A percentile compares a stretch with the other conserved stretches of the same genome.
These are phyloP conservation scores for Ceratocystis cubensis DNA, from an alignment of 2,329 filamentous ascomycete species.

Conservation along the genomic window DNA sequence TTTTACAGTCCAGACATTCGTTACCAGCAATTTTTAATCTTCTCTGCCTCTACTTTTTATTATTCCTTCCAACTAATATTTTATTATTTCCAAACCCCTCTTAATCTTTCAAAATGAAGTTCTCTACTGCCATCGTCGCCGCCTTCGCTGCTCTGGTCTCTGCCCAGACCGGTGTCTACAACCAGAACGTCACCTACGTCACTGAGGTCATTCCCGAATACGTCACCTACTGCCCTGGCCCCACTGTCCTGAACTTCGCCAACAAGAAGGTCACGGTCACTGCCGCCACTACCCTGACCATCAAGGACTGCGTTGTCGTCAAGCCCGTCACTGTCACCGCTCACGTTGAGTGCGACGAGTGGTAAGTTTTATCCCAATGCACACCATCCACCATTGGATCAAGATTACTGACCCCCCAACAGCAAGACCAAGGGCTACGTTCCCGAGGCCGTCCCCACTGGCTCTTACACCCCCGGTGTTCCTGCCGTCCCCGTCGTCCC, in stretches of 20 bases:
- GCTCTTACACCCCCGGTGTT: not conserved
- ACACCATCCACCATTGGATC: not conserved
- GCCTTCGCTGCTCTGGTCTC: slow-evolving; percentile 38
- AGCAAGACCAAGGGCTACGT: slow-evolving; percentile 22
- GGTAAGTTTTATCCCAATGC: slow-evolving; percentile 31
- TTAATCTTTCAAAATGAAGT: slow-evolving; percentile 52
- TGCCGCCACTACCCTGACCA: slow-evolving; percentile 54
- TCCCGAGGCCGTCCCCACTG: slow-evolving; percentile 22
- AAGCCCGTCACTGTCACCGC: slow-evolving; percentile 44
- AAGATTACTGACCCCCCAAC: slow-evolving; percentile 1
- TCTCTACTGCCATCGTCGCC: slow-evolving; percentile 41
- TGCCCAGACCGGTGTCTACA: slow-evolving; percentile 28
- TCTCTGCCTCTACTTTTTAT: slow-evolving; percentile 28
- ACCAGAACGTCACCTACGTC: slow-evolving; percentile 43
- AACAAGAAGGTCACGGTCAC: slow-evolving; percentile 58
- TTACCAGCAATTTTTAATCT: slow-evolving; percentile 20
- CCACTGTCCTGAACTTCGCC: slow-evolving; percentile 52
- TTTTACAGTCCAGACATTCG: slow-evolving; percentile 21
- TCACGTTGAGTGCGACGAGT: slow-evolving; percentile 41
- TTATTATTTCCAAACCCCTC: slow-evolving; percentile 32
- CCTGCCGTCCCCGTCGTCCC: slow-evolving; percentile 21
- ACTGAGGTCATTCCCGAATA: slow-evolving; percentile 54
- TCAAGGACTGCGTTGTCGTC: slow-evolving; percentile 57
- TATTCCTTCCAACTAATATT: slow-evolving; percentile 30
- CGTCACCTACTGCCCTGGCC: slow-evolving; percentile 59